phyloP scores from a whole-genome alignment of 1,284 basidiomycete species.

The Apiotrichum gamsii region DNA sequence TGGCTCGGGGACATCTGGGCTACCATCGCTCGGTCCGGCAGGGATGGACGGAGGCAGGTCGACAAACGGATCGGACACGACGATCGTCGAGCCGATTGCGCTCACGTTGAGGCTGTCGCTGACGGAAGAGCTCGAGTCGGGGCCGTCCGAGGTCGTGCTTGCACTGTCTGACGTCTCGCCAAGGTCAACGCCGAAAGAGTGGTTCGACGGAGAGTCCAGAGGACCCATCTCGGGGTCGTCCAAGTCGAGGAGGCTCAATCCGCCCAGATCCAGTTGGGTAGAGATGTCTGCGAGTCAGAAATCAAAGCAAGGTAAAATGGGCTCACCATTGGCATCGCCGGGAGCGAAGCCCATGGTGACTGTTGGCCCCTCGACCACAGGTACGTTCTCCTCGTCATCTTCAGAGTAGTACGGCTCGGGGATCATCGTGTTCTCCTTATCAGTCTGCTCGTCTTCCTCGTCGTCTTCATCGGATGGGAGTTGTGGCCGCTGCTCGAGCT shows the following conservation, averaged over 20 bases:
- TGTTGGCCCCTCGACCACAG: slow-evolving; percentile 1
- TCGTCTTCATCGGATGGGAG: not conserved
- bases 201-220: not conserved
- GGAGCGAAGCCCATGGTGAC: slow-evolving; percentile 11
- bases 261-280: slow-evolving; percentile 33
- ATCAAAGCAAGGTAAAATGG: not conserved
- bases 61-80: not conserved
- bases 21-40: no score
- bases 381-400: slow-evolving; percentile 5
- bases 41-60: no score
- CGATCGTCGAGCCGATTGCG: no score
- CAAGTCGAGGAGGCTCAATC: slow-evolving; percentile 32
- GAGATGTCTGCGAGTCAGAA: slow-evolving; percentile 9
- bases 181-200: no score
- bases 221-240: slow-evolving; percentile 30
- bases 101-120: no score
- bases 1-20: no score
- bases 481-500: no score
- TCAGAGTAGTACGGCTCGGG: slow-evolving; percentile 7
- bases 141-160: not conserved
- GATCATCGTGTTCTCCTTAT: slow-evolving; percentile 38
- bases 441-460: slow-evolving; percentile 24
- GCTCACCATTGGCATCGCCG: slow-evolving; percentile 11
- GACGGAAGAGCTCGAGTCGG: no score
- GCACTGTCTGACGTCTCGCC: not conserved